A percentile compares a stretch with the other conserved stretches of the same genome.
phyloP scores from a whole-genome alignment of 257 asterid genomes.

The Avicennia marina region DNA sequence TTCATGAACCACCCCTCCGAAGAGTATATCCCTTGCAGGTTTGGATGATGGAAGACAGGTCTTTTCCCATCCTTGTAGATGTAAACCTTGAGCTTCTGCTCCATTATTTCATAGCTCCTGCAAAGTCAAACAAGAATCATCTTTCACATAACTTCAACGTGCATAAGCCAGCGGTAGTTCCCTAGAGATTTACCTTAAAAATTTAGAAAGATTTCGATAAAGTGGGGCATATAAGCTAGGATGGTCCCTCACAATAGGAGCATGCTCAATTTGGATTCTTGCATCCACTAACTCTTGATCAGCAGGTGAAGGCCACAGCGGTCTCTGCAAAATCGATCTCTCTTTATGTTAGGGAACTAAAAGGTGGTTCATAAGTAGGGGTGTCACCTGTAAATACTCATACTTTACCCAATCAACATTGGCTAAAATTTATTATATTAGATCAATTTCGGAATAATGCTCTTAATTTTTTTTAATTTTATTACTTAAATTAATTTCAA shows the following conservation, averaged over 20 bases:
- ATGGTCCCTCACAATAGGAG: conserved; percentile 4
- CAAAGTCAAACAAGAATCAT: too few species aligned
- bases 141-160: too few species aligned
- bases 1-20: conserved; percentile 94
- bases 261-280: conserved; percentile 31
- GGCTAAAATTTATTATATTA: too few species aligned
- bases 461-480: too few species aligned
- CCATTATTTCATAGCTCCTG: conserved; percentile 90
- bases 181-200: conserved; percentile 46
- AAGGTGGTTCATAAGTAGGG: too few species aligned
- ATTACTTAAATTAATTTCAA: too few species aligned
- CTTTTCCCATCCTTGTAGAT: conserved; percentile 63
- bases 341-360: too few species aligned
- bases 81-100: conserved; percentile 66
- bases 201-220: conserved; percentile 38
- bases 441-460: too few species aligned
- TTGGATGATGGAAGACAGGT: conserved; percentile 72
- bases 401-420: too few species aligned
- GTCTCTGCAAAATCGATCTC: conserved; percentile 32
- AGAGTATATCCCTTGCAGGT: conserved; percentile 76
- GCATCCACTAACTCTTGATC: conserved; percentile 34
- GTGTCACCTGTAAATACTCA: too few species aligned
- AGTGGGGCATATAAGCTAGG: conserved; percentile 35
- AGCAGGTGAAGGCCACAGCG: conserved; percentile 30
- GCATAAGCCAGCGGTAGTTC: too few species aligned